A percentile compares a stretch with the other conserved stretches of the same genome.
These are phyloP conservation scores for Shiraia sp. DNA, from an alignment of 2,329 filamentous ascomycete species.

Conservation along the genomic window DNA sequence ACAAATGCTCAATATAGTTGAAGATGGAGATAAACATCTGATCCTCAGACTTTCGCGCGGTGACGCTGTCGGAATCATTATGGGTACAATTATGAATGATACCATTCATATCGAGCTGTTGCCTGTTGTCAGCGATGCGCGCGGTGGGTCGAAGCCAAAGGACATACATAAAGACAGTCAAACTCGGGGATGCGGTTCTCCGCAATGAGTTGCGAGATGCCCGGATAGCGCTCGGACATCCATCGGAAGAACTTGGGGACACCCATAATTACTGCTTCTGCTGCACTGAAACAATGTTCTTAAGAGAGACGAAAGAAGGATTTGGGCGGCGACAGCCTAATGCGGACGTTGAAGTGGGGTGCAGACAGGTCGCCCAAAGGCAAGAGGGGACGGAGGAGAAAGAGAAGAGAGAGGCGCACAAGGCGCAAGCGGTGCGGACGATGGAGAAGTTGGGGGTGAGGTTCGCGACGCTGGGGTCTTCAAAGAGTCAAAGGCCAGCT, in stretches of 20 bases:
- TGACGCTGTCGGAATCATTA: constrained; percentile 89
- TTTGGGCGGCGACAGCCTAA: constrained; percentile 2
- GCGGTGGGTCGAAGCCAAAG: not conserved
- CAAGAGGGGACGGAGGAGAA: constrained; percentile 8
- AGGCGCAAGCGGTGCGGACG: constrained; percentile 18
- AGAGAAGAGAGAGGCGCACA: constrained; percentile 25
- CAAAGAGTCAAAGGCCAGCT: constrained; percentile 34
- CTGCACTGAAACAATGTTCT: constrained; percentile 16
- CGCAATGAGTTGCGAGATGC: constrained; percentile 96
- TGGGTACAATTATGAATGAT: constrained; percentile 99
- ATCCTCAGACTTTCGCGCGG: constrained; percentile 92
- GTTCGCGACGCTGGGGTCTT: constrained; percentile 47
- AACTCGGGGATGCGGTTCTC: constrained; percentile 99
- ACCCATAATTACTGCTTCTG: constrained; percentile 56
- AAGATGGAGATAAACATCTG: constrained; percentile 99
- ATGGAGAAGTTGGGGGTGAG: constrained; percentile 24
- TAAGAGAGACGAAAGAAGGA: constrained; percentile 10
- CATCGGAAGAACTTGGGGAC: constrained; percentile 96
- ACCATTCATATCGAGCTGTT: constrained; percentile 90
- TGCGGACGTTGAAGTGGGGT: too few relatives aligned
- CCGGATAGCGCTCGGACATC: constrained; percentile 98
- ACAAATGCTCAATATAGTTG: constrained; percentile 99
- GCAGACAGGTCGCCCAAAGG: constrained; percentile 6
- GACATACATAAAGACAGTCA: constrained; percentile 83
- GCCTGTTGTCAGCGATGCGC: constrained; percentile 16